Evolutionary conservation across 805 yeast species (phyloP), one percentile per base, ranked within the genome.

Genomic region (Candida stauntonica): DNA sequence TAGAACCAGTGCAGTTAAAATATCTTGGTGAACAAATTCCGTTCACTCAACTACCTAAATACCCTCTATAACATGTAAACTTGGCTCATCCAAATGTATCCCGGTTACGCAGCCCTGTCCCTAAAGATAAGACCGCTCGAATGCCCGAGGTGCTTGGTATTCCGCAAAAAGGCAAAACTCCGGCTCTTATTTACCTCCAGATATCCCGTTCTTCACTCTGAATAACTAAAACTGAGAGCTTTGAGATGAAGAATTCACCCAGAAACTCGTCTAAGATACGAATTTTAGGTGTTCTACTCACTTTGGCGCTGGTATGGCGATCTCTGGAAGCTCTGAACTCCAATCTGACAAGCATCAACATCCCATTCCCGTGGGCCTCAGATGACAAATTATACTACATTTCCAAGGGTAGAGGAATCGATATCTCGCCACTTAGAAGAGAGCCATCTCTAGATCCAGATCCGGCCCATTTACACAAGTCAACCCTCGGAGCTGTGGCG

Each of bases 361-460:
- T n/a, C n/a, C n/a, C n/a, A n/a, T n/a, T n/a, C n/a, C n/a, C n/a
- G n/a, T n/a, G n/a, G n/a, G n/a, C n/a, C n/a, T n/a, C n/a, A n/a
- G n/a, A n/a, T n/a, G 21, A n/a, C 29, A 13, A 32, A 17, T 27
- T 33, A 21, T 16, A 26, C 35, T 4, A 15, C 26, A 45, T 45
- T 24, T 38, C 50, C 20, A 27, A 33, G 24, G 46, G 45, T 26
- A 41, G 56, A 26, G 64, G 68, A 33, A 67, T 67, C n/a, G 71
- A 66, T 30, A 56, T 67, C 15, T 52, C 54, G 19, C 67, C 65
- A 0, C 42, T 67, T n/a, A 48, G 46, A 20, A 52, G 72, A 34
- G 41, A 50, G 12, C 70, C 72, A 0, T 50, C 64, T 1, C 42
- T 67, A 31, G 53, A 50, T 4, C 73, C 73, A 16, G 54, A 62